These are phyloP conservation scores for Ruellia speciosa DNA, from an alignment of 305 asterid species.

Conservation along the genomic window DNA sequence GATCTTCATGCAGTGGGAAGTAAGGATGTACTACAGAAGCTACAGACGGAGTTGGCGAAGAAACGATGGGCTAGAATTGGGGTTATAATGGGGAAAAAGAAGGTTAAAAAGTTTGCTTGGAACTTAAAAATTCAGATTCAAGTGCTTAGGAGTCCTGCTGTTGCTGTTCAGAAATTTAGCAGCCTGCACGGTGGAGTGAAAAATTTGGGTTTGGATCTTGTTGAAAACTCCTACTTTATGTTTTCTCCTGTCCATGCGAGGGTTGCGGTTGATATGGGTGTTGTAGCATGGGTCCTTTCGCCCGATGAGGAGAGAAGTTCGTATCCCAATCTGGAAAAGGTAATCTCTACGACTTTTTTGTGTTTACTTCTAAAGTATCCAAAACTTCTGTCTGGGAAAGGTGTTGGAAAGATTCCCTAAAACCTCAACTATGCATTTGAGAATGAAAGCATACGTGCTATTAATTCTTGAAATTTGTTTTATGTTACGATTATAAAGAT, in stretches of 20 bases:
- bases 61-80: constrained; percentile 69
- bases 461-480: not conserved
- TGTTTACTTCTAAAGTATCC: not conserved
- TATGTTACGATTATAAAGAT: not conserved
- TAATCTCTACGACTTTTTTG: constrained; percentile 21
- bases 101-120: constrained; percentile 70
- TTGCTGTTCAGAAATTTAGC: constrained; percentile 54
- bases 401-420: no score
- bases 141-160: constrained; percentile 81
- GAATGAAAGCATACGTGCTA: not conserved
- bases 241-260: constrained; percentile 48
- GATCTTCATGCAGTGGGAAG: constrained; percentile 28
- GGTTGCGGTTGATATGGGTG: constrained; percentile 59
- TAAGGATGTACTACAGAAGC: constrained; percentile 38
- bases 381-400: no score
- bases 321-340: constrained; percentile 83
- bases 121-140: constrained; percentile 78
- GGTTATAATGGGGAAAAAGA: constrained; percentile 55
- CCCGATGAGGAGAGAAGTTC: constrained; percentile 95
- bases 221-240: constrained; percentile 52
- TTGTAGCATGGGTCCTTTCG: constrained; percentile 85
- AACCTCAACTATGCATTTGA: not conserved
- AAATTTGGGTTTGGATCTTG: constrained; percentile 62
- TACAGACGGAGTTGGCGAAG: constrained; percentile 59
- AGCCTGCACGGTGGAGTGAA: constrained; percentile 46